Percentiles rank a stretch among this genome's conserved stretches.
Conservation (phyloP, 2,329 filamentous ascomycete genomes). For the Penicillium sp. region DNA sequence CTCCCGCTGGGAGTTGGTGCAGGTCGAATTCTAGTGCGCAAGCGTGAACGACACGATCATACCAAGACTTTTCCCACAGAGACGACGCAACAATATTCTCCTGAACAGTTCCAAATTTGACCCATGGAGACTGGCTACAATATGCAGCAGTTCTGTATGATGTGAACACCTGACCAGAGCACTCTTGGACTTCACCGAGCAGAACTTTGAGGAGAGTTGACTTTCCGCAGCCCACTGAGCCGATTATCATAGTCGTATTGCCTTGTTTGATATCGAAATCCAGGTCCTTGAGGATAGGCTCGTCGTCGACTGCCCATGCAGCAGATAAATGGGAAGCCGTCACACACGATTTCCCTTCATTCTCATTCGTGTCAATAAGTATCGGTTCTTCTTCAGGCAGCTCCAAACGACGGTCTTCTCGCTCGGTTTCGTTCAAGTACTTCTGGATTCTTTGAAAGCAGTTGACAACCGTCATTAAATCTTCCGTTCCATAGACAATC, state of each 20-base stretch:
- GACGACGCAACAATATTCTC: constrained; percentile 27
- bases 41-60: constrained; percentile 24
- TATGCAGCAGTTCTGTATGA: constrained; percentile 15
- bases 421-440: constrained; percentile 14
- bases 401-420: constrained; percentile 9
- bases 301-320: constrained; percentile 2
- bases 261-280: constrained; percentile 10
- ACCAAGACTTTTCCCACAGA: constrained; percentile 30
- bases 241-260: constrained; percentile 32
- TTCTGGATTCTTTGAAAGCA: constrained; percentile 24
- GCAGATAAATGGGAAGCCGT: not conserved
- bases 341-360: not conserved
- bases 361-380: not conserved
- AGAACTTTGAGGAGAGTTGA: constrained; percentile 42
- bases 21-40: constrained; percentile 33
- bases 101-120: constrained; percentile 21
- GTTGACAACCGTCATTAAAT: constrained; percentile 17
- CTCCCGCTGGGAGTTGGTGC: constrained; percentile 26
- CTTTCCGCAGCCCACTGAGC: constrained; percentile 48
- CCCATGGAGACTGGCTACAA: constrained; percentile 24
- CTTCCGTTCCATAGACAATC: constrained; percentile 15
- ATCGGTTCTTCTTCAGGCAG: not conserved
- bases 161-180: not conserved
- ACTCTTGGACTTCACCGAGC: constrained; percentile 29
- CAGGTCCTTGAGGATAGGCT: constrained; percentile 18